Conservation (phyloP, 106 monocot species). For the Dendrobium catenatum region DNA sequence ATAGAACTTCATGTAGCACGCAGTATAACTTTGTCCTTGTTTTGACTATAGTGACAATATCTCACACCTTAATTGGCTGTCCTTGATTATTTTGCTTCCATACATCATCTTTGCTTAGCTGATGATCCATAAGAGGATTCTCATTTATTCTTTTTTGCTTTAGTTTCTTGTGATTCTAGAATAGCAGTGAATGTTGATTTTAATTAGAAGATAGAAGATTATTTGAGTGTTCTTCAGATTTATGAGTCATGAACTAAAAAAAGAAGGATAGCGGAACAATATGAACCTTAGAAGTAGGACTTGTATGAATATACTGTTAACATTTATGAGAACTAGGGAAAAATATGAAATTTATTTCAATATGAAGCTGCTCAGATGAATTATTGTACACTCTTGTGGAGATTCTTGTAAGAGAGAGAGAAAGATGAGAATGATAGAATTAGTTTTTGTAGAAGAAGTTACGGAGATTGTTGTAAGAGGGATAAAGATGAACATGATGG, state of each 20-base stretch:
- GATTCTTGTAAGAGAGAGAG: no score
- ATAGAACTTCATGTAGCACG: neutral
- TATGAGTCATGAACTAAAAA: neutral
- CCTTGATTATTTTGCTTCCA: neutral
- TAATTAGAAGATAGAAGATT: neutral
- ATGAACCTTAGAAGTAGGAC: no score
- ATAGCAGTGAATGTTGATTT: neutral
- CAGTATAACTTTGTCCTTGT: neutral
- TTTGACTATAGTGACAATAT: neutral
- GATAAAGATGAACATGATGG: neutral
- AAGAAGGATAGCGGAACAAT: neutral
- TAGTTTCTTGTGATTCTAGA: neutral
- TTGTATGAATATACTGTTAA: no score
- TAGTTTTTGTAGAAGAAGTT: slow-evolving; percentile 5
- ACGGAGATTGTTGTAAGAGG: slow-evolving; percentile 4
- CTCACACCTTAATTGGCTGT: neutral
- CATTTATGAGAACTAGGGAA: no score
- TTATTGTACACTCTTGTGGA: no score
- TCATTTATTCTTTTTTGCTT: neutral
- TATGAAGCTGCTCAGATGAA: no score
- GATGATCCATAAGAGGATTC: neutral
- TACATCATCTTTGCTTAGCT: neutral
- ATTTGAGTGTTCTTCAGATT: neutral
- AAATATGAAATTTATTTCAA: no score
- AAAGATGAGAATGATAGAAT: no score